Percentiles rank a stretch among this genome's conserved stretches.
Conservation (phyloP, 2,329 filamentous ascomycete genomes). For the Trichothecium sympodiale region DNA sequence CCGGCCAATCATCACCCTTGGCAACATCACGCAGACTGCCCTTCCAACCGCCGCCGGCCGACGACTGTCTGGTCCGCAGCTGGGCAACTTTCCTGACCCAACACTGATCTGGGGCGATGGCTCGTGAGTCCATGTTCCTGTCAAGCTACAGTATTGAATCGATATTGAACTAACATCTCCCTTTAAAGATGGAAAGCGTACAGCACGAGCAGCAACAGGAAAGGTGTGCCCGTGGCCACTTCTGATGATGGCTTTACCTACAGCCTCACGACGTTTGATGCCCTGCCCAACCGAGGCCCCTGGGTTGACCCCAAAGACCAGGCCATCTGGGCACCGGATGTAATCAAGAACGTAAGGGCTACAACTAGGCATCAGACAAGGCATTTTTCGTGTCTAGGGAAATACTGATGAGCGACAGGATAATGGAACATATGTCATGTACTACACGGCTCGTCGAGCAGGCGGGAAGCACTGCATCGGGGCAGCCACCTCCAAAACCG, state of each 20-base stretch:
- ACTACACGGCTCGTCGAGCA: slow-evolving; percentile 2
- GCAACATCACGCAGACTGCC: slow-evolving; percentile 4
- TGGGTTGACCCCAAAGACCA: slow-evolving; percentile 1
- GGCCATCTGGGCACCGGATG: slow-evolving; percentile 5
- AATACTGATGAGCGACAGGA: not conserved
- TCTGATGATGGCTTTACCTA: slow-evolving; percentile 3
- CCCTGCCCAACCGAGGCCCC: slow-evolving; percentile 2
- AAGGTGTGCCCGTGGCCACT: slow-evolving; percentile 4
- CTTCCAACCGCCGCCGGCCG: not conserved
- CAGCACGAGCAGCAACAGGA: slow-evolving; percentile 3
- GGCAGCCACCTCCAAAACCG: slow-evolving; percentile 4
- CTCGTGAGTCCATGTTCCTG: slow-evolving; percentile 3
- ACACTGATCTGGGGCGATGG: slow-evolving; percentile 5
- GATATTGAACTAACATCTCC: not conserved
- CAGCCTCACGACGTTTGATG: not conserved
- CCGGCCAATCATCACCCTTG: slow-evolving; percentile 1
- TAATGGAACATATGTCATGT: slow-evolving; percentile 4
- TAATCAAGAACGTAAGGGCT: slow-evolving; percentile 4
- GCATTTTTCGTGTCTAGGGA: not conserved
- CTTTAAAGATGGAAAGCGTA: slow-evolving; percentile 7
- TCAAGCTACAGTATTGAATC: no score
- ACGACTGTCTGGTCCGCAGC: slow-evolving; percentile 3
- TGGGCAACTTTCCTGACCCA: slow-evolving; percentile 4
- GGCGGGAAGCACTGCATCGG: slow-evolving; percentile 6
- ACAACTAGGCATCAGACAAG: not conserved